Evolutionary conservation across 1,284 basidiomycete species (phyloP).

Genomic region (Microbotryomycetes sp.): DNA sequence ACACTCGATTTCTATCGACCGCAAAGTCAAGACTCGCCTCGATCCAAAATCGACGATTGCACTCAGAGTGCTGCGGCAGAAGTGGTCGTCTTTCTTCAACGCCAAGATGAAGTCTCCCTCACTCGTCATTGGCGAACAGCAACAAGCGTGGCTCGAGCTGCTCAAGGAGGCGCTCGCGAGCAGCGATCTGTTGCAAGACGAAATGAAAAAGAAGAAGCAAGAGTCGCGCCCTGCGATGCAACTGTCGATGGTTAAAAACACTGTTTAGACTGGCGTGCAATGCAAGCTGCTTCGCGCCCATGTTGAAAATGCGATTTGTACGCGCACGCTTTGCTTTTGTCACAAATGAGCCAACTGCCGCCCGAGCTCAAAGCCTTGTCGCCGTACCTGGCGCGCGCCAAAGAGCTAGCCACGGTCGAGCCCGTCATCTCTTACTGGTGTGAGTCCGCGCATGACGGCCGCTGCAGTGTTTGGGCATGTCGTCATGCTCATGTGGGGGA

Average conservation of each 20-base stretch:
- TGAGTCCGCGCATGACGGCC: constrained; percentile 45
- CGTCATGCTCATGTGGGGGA: background rate
- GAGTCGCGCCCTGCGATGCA: background rate
- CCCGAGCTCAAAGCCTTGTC: constrained; percentile 49
- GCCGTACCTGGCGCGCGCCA: constrained; percentile 80
- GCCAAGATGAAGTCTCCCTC: constrained; percentile 48
- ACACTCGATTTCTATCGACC: constrained; percentile 68
- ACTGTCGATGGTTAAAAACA: background rate
- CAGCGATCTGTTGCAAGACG: background rate
- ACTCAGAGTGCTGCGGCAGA: constrained; percentile 67
- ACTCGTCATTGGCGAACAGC: constrained; percentile 54
- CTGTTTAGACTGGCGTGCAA: background rate
- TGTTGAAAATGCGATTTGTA: background rate
- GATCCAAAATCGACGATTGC: constrained; percentile 68
- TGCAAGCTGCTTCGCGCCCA: background rate
- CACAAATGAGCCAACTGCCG: background rate
- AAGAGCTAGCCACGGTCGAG: constrained; percentile 72
- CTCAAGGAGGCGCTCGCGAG: constrained; percentile 48
- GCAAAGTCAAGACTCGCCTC: constrained; percentile 69
- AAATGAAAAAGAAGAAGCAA: background rate
- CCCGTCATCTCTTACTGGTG: constrained; percentile 92
- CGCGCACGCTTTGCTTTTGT: background rate
- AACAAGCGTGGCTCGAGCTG: constrained; percentile 62
- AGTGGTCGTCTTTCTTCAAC: constrained; percentile 58
- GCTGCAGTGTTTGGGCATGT: no score